Evolutionary conservation across 305 asterid species (phyloP).

Genomic region (Coffea humblotiana): DNA sequence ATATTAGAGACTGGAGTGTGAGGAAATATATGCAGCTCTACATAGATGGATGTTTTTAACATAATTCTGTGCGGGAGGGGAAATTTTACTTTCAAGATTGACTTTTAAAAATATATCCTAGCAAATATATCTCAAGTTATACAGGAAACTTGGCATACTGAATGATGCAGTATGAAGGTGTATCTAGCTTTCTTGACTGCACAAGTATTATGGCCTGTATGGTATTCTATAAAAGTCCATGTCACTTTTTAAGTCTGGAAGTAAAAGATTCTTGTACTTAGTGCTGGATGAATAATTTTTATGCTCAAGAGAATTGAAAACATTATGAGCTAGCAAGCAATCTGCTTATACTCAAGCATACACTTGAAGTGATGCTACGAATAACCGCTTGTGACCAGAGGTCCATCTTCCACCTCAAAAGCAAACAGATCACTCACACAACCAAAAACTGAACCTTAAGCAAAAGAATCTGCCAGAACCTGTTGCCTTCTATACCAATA

Average conservation of each 20-base stretch:
- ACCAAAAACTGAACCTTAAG: neutral
- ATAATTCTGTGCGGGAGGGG: neutral
- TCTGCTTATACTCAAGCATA: no score
- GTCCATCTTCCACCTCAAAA: no score
- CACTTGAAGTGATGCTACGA: no score
- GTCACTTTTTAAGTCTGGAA: neutral
- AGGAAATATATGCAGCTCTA: neutral
- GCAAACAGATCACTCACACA: neutral
- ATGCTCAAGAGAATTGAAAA: neutral
- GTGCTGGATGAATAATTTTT: neutral
- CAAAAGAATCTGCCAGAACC: neutral
- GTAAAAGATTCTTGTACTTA: neutral
- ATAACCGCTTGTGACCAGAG: no score
- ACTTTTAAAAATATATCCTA: neutral
- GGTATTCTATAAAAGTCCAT: neutral
- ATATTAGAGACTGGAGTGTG: neutral
- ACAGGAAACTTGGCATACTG: neutral
- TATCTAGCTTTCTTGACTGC: neutral
- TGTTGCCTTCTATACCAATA: neutral
- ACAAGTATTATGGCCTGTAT: neutral
- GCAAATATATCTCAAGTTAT: neutral
- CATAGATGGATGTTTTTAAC: neutral
- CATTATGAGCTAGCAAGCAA: neutral
- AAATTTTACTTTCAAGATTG: neutral
- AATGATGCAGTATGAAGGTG: neutral